A percentile compares a stretch with the other conserved stretches of the same genome.
These are phyloP conservation scores for Rhodosporidiobolus odoratus DNA, from an alignment of 768 basidiomycete species.

Conservation along the genomic window DNA sequence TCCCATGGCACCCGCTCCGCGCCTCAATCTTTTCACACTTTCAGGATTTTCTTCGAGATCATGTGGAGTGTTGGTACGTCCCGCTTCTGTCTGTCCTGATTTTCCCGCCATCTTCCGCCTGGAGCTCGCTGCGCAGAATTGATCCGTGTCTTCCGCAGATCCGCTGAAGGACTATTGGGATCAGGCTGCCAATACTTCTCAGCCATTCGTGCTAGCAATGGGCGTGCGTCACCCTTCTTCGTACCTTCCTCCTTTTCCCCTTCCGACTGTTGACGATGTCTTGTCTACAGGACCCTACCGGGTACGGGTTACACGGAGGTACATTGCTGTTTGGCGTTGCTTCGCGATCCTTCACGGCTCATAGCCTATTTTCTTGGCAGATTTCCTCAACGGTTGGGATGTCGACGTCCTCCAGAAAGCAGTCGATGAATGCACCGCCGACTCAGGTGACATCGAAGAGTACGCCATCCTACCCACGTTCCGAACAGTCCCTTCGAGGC, in stretches of 20 bases:
- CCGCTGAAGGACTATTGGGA: constrained; percentile 25
- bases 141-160: no score
- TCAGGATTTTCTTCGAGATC: constrained; percentile 28
- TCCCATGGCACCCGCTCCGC: no score
- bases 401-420: constrained; percentile 32
- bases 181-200: constrained; percentile 9
- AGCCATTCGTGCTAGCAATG: constrained; percentile 26
- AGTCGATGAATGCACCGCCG: constrained; percentile 34
- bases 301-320: constrained; percentile 28
- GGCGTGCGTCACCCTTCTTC: not conserved
- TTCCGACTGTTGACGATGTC: not conserved
- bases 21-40: not conserved
- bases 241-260: not conserved
- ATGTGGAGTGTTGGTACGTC: constrained; percentile 25
- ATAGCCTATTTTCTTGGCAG: not conserved
- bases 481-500: no score
- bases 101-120: no score
- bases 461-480: not conserved
- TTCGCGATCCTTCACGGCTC: no score
- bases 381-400: constrained; percentile 40
- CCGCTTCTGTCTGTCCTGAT: no score
- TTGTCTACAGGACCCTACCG: constrained; percentile 24
- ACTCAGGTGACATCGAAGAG: constrained; percentile 29
- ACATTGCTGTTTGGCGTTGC: no score
- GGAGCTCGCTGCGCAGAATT: no score